These are phyloP conservation scores for Xanthoconium stramineum DNA, from an alignment of 768 basidiomycete species.

Conservation along the genomic window DNA sequence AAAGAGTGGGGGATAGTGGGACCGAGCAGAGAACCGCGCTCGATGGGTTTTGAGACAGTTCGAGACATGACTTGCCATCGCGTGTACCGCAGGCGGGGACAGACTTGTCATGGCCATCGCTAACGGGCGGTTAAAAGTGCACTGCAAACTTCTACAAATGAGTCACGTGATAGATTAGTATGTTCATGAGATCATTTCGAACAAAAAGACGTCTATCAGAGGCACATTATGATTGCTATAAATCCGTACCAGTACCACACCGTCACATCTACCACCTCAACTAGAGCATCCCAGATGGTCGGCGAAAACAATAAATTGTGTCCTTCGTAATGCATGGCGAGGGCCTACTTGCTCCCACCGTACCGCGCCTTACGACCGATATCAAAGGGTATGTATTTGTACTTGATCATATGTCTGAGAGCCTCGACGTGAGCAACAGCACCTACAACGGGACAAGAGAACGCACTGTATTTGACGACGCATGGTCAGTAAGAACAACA, in stretches of 20 bases:
- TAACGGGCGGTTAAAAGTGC: neutral
- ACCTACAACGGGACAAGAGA: neutral
- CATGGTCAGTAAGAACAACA: constrained; percentile 94
- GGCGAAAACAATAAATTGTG: constrained; percentile 2
- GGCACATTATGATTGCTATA: constrained; percentile 26
- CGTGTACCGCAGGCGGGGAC: constrained; percentile 34
- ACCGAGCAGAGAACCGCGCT: constrained; percentile 9
- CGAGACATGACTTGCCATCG: constrained; percentile 39
- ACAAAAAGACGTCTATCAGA: constrained; percentile 7
- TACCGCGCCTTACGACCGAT: constrained; percentile 92
- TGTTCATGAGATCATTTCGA: neutral
- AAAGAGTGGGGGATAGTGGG: constrained; percentile 56
- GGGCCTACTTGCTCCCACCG: constrained; percentile 49
- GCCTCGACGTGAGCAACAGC: constrained; percentile 7
- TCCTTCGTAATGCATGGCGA: constrained; percentile 1
- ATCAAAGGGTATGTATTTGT: constrained; percentile 95
- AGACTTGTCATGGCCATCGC: constrained; percentile 14
- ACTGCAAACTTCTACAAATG: neutral
- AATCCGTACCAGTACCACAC: constrained; percentile 26
- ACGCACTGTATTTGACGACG: constrained; percentile 91
- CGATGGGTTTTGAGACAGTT: constrained; percentile 35
- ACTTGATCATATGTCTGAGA: constrained; percentile 97
- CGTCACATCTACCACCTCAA: constrained; percentile 18
- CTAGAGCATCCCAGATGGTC: constrained; percentile 11
- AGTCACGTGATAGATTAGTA: constrained; percentile 15